phyloP scores from a whole-genome alignment of 140 eudicot genomes.

The Eryngium alpinum region DNA sequence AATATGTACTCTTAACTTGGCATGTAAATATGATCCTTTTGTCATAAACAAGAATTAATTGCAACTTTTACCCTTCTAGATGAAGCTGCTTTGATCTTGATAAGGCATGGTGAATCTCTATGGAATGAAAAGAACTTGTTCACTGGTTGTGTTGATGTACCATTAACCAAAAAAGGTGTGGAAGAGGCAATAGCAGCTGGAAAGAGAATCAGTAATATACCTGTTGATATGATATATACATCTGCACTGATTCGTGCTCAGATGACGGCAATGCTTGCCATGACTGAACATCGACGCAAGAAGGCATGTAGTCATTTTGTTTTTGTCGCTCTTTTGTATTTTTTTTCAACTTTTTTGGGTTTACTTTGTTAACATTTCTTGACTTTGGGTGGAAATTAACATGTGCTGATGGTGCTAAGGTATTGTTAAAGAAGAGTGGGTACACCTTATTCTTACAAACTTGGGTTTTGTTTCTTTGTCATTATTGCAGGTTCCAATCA shows the following conservation, averaged over 20 bases:
- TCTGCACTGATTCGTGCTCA: slow-evolving; percentile 93
- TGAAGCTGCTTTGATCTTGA: slow-evolving; percentile 83
- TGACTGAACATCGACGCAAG: slow-evolving; percentile 93
- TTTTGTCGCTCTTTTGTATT: background rate
- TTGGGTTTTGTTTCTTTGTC: background rate
- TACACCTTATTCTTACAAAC: background rate
- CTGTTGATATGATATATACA: slow-evolving; percentile 84
- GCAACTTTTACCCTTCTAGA: slow-evolving; percentile 27
- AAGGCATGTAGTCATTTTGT: slow-evolving; percentile 41
- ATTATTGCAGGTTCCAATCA: slow-evolving; percentile 71
- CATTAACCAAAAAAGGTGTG: slow-evolving; percentile 79
- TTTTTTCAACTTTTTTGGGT: background rate
- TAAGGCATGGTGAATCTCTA: slow-evolving; percentile 91
- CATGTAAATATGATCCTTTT: background rate
- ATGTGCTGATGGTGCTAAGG: background rate
- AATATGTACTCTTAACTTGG: background rate
- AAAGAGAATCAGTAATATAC: slow-evolving; percentile 82
- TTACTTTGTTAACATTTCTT: background rate
- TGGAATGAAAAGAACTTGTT: slow-evolving; percentile 95
- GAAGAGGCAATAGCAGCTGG: slow-evolving; percentile 98
- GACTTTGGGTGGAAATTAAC: background rate
- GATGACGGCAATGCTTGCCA: slow-evolving; percentile 99
- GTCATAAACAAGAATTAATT: background rate
- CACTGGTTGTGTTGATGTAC: slow-evolving; percentile 97
- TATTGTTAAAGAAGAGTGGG: background rate